Base-by-base conservation (phyloP, 2,329 filamentous ascomycete species). In the Chrysoporthe puriensis region DNA sequence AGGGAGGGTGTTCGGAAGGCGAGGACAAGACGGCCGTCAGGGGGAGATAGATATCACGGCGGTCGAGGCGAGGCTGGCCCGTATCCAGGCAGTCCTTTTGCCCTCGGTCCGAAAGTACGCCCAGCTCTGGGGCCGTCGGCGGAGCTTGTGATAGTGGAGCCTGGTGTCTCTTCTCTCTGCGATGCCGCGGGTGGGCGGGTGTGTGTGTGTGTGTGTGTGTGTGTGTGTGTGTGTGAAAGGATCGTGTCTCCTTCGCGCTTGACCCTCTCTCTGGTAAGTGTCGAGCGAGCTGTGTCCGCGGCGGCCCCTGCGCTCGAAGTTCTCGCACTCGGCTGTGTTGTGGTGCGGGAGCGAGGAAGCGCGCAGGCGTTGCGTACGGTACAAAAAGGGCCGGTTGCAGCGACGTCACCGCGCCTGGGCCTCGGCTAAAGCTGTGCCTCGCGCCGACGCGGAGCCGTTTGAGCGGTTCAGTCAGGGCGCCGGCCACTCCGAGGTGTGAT, bases 371-470 rank as follows among this genome's bases (percentile, higher is more conserved):
- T 26, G 26, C 26, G 26, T 26, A 26, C 26, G 26, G 26, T 64
- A 64, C 34, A 59, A 56, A 56, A 56, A 16, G 32, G 56, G 32
- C 50, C 44, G 48, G 54, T 42, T 43, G 56, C 42, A 48, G 65
- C 65, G 65, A 67, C 60, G 65, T 63, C 65, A 67, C 59, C 4
- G 40, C 4, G 40, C 32, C 34, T 62, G 65, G 59, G 65, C 65
- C 65, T 67, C 65, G 65, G 65, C 60, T 67, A 67, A 63, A 56
- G 46, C 58, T 46, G 13, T 46, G 44, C 18, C 11, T 46, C 4
- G 43, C 43, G 9, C 43, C 36, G 6, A 9, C 36, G 44, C 36
- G 36, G 36, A 5, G 9, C 44, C 44, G 44, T 4, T 7, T 4
- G 14, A 2, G 2, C 9, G 8, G 44, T 46, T 46, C 36, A 6